Evolutionary conservation across 192 early-diverging fungal genomes (phyloP).

Genomic region (Backusella liffmaniae): DNA sequence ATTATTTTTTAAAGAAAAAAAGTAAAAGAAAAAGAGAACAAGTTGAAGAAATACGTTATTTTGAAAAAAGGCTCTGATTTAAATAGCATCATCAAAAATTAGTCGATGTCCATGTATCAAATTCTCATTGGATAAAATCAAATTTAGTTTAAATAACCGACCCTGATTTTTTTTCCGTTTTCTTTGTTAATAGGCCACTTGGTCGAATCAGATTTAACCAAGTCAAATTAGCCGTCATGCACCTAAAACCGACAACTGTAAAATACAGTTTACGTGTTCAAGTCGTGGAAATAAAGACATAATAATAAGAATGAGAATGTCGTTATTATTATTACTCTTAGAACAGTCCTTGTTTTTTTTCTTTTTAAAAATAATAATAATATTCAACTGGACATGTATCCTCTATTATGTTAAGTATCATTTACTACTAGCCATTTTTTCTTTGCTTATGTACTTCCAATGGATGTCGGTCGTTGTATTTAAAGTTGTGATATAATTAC

Average conservation of each 20-base stretch:
- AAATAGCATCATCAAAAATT: not conserved
- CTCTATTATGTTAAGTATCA: too few relatives aligned
- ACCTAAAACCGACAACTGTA: not conserved
- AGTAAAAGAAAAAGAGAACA: slow-evolving; percentile 8
- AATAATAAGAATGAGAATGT: not conserved
- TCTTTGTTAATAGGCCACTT: not conserved
- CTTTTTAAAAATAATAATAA: too few relatives aligned
- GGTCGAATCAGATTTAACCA: slow-evolving; percentile 13
- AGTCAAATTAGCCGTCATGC: slow-evolving; percentile 11
- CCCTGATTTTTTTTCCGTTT: not conserved
- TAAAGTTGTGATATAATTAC: not conserved
- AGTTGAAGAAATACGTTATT: slow-evolving; percentile 5
- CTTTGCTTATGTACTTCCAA: too few relatives aligned
- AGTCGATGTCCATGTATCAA: slow-evolving; percentile 18
- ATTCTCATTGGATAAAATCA: slow-evolving; percentile 14
- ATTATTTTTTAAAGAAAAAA: not conserved
- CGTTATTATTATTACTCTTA: too few relatives aligned
- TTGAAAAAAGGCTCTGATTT: not conserved
- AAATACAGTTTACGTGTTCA: not conserved
- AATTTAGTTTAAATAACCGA: slow-evolving; percentile 14
- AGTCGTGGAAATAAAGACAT: not conserved
- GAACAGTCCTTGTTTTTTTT: too few relatives aligned
- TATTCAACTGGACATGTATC: too few relatives aligned
- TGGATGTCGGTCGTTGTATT: too few relatives aligned
- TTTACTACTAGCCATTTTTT: too few relatives aligned